phyloP scores from a whole-genome alignment of 768 basidiomycete genomes.

The Lactarius sp. region DNA sequence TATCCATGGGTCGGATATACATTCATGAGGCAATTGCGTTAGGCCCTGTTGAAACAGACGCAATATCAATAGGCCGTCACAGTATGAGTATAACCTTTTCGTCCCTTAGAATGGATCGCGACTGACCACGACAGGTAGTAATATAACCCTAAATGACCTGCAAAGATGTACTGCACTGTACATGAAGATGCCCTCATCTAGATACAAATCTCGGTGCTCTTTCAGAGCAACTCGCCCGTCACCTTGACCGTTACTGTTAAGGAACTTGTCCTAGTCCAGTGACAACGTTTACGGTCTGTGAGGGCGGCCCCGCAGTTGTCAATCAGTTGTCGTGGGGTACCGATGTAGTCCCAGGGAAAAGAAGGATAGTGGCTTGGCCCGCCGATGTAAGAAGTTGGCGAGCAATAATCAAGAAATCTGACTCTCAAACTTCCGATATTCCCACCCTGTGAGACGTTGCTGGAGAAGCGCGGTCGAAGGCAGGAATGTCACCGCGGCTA shows the following conservation, averaged over 20 bases:
- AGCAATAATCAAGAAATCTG: neutral
- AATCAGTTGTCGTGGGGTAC: neutral
- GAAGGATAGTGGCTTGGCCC: neutral
- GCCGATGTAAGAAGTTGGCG: neutral
- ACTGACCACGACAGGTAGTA: neutral
- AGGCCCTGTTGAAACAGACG: no score
- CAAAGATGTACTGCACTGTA: neutral
- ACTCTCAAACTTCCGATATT: conserved; percentile 4
- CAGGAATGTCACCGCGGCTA: neutral
- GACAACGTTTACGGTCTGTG: neutral
- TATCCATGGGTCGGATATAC: no score
- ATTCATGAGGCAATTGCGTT: no score
- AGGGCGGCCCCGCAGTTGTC: neutral
- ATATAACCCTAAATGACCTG: neutral
- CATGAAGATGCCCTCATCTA: neutral
- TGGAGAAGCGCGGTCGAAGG: neutral
- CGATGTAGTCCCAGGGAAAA: neutral
- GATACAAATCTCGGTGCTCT: neutral
- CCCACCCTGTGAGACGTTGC: neutral
- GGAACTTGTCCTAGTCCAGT: neutral
- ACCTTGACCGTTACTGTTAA: neutral
- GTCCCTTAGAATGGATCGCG: no score
- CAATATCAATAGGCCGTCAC: no score
- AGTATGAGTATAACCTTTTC: no score
- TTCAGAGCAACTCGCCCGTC: neutral